Evolutionary conservation across 2,329 filamentous ascomycete species (phyloP), one percentile per base, ranked within the genome.

Genomic region (Venturia aucupariae): DNA sequence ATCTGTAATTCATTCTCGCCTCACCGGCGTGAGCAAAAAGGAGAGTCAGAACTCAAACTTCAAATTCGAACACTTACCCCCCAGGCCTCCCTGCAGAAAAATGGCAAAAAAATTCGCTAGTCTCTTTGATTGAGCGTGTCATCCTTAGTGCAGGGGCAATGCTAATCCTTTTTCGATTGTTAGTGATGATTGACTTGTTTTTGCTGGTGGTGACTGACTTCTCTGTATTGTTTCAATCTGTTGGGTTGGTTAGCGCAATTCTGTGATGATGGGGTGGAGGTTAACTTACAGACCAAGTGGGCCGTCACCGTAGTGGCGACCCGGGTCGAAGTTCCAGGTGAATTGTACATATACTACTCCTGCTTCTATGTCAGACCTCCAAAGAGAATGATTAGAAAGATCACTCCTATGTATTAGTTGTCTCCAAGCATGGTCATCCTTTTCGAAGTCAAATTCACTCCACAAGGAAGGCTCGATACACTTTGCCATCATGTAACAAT

Each of bases 71-170:
- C 46, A 27, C 19, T n/a, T 46, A 1, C 41, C 41, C 19, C 44
- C 5, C n/a, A 22, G 6, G n/a, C 1, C 6, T 24, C 4, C 19
- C n/a, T 22, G 27, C 30, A 22, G 24, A 83, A 86, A 86, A 87
- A 85, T 84, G 84, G 4, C 19, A 22, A 46, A 46, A 46, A 46
- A 46, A 46, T 7, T 8, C 22, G 6, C 8, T 22, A n/a, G 17
- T 87, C 86, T 88, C 86, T 89, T 88, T 88, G 85, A 85, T 86
- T 85, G 82, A 88, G 86, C 86, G 87, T 92, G 89, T 92, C 90
- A 93, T 92, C 90, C 90, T 93, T 93, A 92, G 90, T 86, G 84
- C 83, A 86, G 83, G 84, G 77, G 78, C 78, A 77, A 81, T 81
- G 77, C 77, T 79, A 79, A 79, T 77, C 75, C n/a, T n/a, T n/a